These are phyloP conservation scores for Dendrostoma leiphaemia DNA, from an alignment of 2,329 filamentous ascomycete species.

Conservation along the genomic window DNA sequence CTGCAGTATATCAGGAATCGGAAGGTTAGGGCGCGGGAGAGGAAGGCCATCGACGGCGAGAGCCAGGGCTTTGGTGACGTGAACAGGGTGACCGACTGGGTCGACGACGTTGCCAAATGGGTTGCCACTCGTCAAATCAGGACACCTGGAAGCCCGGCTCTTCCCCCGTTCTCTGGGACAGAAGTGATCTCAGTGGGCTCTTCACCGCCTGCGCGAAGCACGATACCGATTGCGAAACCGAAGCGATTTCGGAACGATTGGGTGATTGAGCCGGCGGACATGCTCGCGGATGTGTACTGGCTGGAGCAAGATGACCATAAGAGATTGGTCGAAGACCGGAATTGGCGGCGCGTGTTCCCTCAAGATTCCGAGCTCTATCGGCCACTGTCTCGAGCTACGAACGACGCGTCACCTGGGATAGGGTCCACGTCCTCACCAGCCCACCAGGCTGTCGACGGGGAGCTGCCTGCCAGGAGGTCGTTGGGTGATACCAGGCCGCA, in stretches of 20 bases:
- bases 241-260: constrained; percentile 80
- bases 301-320: constrained; percentile 81
- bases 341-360: constrained; percentile 72
- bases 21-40: constrained; percentile 77
- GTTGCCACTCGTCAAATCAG: constrained; percentile 35
- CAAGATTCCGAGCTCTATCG: constrained; percentile 28
- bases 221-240: constrained; percentile 53
- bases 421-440: neutral
- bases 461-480: constrained; percentile 25
- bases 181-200: constrained; percentile 41
- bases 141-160: constrained; percentile 30
- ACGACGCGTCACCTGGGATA: constrained; percentile 8
- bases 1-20: constrained; percentile 90
- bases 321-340: constrained; percentile 73
- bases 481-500: constrained; percentile 25
- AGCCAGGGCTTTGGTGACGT: constrained; percentile 76
- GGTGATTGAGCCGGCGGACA: constrained; percentile 77
- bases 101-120: constrained; percentile 62
- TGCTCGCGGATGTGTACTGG: constrained; percentile 90
- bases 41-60: constrained; percentile 70
- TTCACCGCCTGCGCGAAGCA: constrained; percentile 41
- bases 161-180: constrained; percentile 48
- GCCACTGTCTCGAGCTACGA: constrained; percentile 25
- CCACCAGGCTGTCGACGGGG: constrained; percentile 20
- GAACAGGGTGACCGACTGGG: constrained; percentile 70